Evolutionary conservation across 768 basidiomycete genomes (phyloP).

Genomic region (Rhodosporidiobolus odoratus): DNA sequence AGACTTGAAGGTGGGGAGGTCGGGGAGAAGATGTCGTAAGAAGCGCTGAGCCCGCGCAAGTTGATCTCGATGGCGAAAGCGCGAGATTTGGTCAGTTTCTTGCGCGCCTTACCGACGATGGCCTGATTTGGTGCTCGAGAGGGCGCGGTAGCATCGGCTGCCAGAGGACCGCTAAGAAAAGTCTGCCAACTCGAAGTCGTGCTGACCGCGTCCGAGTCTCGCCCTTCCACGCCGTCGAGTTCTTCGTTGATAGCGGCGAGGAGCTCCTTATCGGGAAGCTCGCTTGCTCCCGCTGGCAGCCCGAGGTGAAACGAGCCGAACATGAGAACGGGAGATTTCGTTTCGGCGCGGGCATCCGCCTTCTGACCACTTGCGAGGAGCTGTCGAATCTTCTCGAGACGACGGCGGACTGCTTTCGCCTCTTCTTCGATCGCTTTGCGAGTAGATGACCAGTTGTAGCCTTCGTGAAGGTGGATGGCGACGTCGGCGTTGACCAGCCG

Average conservation of each 20-base stretch:
- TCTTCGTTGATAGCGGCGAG: slow-evolving; percentile 85
- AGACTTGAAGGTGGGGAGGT: not conserved
- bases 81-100: slow-evolving; percentile 61
- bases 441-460: slow-evolving; percentile 88
- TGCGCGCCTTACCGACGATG: slow-evolving; percentile 26
- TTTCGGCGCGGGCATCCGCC: slow-evolving; percentile 65
- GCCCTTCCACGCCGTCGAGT: slow-evolving; percentile 66
- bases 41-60: slow-evolving; percentile 60
- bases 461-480: slow-evolving; percentile 74
- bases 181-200: slow-evolving; percentile 35
- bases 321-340: slow-evolving; percentile 62
- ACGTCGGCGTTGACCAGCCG: slow-evolving; percentile 49
- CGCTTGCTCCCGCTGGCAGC: slow-evolving; percentile 61
- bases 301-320: slow-evolving; percentile 96
- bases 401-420: slow-evolving; percentile 77
- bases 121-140: not conserved
- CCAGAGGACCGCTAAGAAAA: slow-evolving; percentile 2
- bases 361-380: slow-evolving; percentile 83
- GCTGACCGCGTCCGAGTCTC: slow-evolving; percentile 46
- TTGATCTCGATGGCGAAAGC: slow-evolving; percentile 77
- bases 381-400: slow-evolving; percentile 81
- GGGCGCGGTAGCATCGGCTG: not conserved
- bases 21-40: slow-evolving; percentile 51
- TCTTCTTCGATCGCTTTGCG: slow-evolving; percentile 80
- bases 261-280: slow-evolving; percentile 25